A percentile compares a stretch with the other conserved stretches of the same genome.
These are phyloP conservation scores for Salix suchowensis DNA, from an alignment of 345 rosid genomes.

Conservation along the genomic window DNA sequence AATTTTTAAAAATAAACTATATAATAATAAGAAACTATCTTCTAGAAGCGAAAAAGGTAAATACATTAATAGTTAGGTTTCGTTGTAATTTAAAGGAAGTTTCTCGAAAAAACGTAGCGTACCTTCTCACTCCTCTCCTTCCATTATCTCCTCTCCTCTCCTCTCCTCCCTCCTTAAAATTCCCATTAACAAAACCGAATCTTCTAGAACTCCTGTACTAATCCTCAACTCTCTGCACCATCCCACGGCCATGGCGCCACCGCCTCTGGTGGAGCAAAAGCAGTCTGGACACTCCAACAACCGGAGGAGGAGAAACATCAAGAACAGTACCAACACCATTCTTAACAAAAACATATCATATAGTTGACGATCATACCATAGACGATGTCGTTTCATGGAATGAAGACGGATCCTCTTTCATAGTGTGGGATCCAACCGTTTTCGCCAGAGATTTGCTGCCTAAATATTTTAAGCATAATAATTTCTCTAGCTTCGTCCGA, in stretches of 20 bases:
- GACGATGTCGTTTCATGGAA: slow-evolving; percentile 89
- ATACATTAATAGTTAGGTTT: too few species aligned
- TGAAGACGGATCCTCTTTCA: slow-evolving; percentile 76
- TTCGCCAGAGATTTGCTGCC: slow-evolving; percentile 90
- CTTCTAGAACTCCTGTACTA: slow-evolving; percentile 29
- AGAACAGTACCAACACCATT: slow-evolving; percentile 80
- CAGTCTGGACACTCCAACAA: slow-evolving; percentile 16
- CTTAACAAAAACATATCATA: slow-evolving; percentile 67
- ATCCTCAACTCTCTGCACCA: too few species aligned
- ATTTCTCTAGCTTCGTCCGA: slow-evolving; percentile 91
- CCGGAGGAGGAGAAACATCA: slow-evolving; percentile 39
- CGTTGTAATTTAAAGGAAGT: slow-evolving; percentile 30
- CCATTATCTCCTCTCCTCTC: background rate
- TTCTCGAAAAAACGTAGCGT: slow-evolving; percentile 44
- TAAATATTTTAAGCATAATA: slow-evolving; percentile 75
- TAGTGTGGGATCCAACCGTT: slow-evolving; percentile 83
- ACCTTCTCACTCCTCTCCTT: slow-evolving; percentile 33
- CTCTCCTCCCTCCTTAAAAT: background rate
- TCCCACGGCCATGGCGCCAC: slow-evolving; percentile 19
- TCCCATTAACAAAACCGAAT: slow-evolving; percentile 10
- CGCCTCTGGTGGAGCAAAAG: slow-evolving; percentile 27
- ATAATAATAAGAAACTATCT: too few species aligned
- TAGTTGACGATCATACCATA: slow-evolving; percentile 61
- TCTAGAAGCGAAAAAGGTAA: too few species aligned
- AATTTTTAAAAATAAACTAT: too few species aligned